phyloP scores from a whole-genome alignment of 1,284 basidiomycete genomes.

The Heterobasidion occidentale region DNA sequence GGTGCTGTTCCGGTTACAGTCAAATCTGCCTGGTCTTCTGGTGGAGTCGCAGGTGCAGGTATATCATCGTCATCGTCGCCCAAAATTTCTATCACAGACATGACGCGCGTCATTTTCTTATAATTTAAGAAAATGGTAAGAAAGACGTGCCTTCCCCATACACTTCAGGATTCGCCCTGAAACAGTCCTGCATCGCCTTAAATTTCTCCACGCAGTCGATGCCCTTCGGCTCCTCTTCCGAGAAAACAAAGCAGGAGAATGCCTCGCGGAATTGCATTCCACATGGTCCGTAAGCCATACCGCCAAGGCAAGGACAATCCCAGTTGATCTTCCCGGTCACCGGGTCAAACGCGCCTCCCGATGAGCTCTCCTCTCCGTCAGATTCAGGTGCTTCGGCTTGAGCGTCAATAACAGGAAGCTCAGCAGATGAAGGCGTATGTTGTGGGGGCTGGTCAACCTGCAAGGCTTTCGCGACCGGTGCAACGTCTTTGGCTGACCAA shows the following conservation, averaged over 20 bases:
- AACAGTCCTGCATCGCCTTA: slow-evolving; percentile 97
- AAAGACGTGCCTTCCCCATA: slow-evolving; percentile 81
- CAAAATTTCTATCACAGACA: slow-evolving; percentile 11
- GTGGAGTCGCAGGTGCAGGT: neutral
- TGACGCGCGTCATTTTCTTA: neutral
- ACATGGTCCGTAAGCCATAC: slow-evolving; percentile 97
- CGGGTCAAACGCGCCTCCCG: slow-evolving; percentile 69
- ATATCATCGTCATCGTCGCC: slow-evolving; percentile 13
- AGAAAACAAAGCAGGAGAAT: slow-evolving; percentile 96
- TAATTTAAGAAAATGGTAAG: neutral
- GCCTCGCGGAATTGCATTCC: slow-evolving; percentile 92
- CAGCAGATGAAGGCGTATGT: slow-evolving; percentile 9
- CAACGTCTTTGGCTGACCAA: neutral
- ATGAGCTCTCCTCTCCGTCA: slow-evolving; percentile 27
- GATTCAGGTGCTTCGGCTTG: slow-evolving; percentile 7
- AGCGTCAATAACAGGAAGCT: slow-evolving; percentile 5
- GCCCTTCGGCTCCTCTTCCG: slow-evolving; percentile 94
- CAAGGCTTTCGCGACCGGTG: slow-evolving; percentile 3
- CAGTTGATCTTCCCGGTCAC: slow-evolving; percentile 98
- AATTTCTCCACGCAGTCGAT: slow-evolving; percentile 98
- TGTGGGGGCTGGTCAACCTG: slow-evolving; percentile 6
- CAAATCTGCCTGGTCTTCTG: neutral
- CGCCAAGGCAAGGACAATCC: slow-evolving; percentile 96
- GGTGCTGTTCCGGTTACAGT: neutral
- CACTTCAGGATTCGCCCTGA: slow-evolving; percentile 90